phyloP scores from a whole-genome alignment of 116 monocot species.

The Phalaenopsis hybrid region DNA sequence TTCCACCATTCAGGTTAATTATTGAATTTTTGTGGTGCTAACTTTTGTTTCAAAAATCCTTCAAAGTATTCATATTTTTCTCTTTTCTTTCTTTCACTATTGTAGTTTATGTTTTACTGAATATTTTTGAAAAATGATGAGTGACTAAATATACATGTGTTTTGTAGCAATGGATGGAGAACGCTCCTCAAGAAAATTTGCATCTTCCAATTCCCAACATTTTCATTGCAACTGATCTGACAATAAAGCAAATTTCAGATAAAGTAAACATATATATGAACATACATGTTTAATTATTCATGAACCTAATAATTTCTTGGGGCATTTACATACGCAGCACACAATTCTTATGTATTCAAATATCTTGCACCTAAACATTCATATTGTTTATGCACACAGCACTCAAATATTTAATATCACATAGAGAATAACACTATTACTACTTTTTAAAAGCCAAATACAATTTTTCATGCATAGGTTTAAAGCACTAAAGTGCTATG shows the following conservation, averaged over 20 bases:
- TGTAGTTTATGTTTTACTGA: neutral
- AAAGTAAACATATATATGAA: constrained; percentile 29
- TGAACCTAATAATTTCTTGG: constrained; percentile 6
- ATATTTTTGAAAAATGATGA: neutral
- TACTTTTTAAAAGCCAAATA: no score
- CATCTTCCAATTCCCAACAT: constrained; percentile 75
- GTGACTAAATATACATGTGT: constrained; percentile 1
- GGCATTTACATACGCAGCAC: no score
- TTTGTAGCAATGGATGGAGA: constrained; percentile 76
- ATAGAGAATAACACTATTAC: no score
- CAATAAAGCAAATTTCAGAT: constrained; percentile 44
- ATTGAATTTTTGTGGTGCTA: neutral
- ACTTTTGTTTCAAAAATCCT: neutral
- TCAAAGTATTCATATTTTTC: neutral
- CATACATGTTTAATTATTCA: constrained; percentile 4
- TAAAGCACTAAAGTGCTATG: no score
- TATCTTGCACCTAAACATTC: no score
- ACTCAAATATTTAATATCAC: no score
- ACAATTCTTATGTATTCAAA: no score
- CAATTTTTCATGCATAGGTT: no score
- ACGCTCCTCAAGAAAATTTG: constrained; percentile 56
- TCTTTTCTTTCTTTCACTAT: neutral
- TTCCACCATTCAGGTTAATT: constrained; percentile 57
- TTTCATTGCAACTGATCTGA: constrained; percentile 75
- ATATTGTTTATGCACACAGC: no score